These are phyloP conservation scores for Zancudomyces culisetae DNA, from an alignment of 371 early-diverging fungal genomes.

Conservation along the genomic window DNA sequence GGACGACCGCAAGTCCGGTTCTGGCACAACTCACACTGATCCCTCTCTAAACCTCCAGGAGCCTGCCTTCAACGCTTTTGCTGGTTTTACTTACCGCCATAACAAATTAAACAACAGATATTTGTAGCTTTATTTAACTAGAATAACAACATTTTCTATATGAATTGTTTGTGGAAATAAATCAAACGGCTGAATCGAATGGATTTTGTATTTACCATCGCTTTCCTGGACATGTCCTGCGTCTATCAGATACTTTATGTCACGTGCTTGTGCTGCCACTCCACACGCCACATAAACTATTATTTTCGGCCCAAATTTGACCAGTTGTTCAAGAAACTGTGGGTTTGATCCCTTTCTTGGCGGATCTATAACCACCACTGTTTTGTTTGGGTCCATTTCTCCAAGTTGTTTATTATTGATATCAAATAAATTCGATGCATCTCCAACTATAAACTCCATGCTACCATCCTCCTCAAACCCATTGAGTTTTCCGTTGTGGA, in stretches of 20 bases:
- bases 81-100: conserved; percentile 47
- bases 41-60: neutral
- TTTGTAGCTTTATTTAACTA: too few relatives aligned
- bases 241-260: conserved; percentile 25
- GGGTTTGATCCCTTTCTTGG: conserved; percentile 40
- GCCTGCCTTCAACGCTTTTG: conserved; percentile 22
- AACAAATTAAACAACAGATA: conserved; percentile 20
- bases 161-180: conserved; percentile 48
- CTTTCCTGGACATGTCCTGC: neutral
- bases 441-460: conserved; percentile 21
- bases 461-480: conserved; percentile 32
- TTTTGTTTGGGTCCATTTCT: conserved; percentile 20
- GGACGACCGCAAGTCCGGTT: conserved; percentile 3
- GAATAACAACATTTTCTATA: conserved; percentile 35
- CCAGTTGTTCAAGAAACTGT: conserved; percentile 36
- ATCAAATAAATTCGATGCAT: neutral
- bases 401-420: neutral
- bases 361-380: conserved; percentile 46
- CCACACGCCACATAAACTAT: conserved; percentile 49
- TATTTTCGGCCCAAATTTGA: conserved; percentile 34
- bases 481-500: conserved; percentile 31
- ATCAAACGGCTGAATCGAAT: conserved; percentile 37
- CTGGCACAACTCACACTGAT: neutral
- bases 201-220: conserved; percentile 26
- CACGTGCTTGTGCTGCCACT: conserved; percentile 35